Conservation (phyloP, 768 basidiomycete species). For the Lepiota venenata region DNA sequence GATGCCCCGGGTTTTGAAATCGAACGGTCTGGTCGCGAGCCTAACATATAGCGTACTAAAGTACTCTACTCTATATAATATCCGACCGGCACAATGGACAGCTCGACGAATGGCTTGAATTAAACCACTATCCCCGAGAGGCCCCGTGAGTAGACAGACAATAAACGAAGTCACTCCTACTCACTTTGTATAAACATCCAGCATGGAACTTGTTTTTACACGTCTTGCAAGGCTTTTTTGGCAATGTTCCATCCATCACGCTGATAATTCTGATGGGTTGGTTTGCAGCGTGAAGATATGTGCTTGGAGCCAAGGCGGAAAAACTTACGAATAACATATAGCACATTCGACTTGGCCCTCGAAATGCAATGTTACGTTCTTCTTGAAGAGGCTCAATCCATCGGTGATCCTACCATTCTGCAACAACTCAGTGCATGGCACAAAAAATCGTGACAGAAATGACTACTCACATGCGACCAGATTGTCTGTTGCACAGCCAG, state of each 20-base stretch:
- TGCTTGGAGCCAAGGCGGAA: background rate
- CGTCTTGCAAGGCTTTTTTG: constrained; percentile 88
- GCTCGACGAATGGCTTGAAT: constrained; percentile 82
- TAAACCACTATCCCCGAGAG: constrained; percentile 67
- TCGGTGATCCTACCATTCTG: constrained; percentile 87
- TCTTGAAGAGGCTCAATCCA: constrained; percentile 86
- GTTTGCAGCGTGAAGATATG: background rate
- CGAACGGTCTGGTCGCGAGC: too few species aligned
- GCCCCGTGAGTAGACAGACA: background rate
- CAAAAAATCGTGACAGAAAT: background rate
- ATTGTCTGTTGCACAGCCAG: constrained; percentile 89
- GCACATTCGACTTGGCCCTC: constrained; percentile 96
- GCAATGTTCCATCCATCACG: constrained; percentile 82
- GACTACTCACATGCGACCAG: constrained; percentile 69
- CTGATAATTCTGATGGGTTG: constrained; percentile 70
- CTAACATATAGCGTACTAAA: too few species aligned
- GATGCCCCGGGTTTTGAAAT: too few species aligned
- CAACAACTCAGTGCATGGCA: background rate
- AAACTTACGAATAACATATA: constrained; percentile 86
- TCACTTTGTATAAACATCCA: constrained; percentile 84
- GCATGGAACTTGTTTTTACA: constrained; percentile 95
- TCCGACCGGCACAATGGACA: constrained; percentile 91
- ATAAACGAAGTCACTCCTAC: constrained; percentile 12
- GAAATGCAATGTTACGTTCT: constrained; percentile 90
- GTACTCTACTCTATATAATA: constrained; percentile 45